Conservation (phyloP, 2,329 filamentous ascomycete species). For the Penicillium expansum region DNA sequence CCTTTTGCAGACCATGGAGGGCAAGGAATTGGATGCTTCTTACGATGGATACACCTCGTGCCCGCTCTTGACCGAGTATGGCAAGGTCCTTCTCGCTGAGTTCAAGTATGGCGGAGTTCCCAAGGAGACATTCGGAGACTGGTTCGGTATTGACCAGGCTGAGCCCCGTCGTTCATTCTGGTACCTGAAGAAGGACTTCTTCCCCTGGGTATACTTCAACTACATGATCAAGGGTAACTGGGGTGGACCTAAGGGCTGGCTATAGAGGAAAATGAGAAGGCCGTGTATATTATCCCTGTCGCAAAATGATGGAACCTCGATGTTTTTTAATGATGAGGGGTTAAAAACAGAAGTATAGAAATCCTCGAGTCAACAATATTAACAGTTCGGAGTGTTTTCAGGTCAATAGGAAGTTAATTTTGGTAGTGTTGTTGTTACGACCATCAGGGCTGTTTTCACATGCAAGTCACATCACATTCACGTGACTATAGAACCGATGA, state of each 20-base stretch:
- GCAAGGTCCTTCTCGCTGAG: constrained; percentile 62
- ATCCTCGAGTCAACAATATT: not conserved
- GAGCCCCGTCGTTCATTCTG: constrained; percentile 58
- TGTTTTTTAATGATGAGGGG: not conserved
- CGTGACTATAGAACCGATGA: not conserved
- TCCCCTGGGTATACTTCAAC: constrained; percentile 64
- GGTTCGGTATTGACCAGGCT: constrained; percentile 58
- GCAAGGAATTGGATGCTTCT: constrained; percentile 43
- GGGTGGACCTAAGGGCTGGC: constrained; percentile 59
- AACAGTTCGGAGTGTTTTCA: not conserved
- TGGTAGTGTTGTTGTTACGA: too few species aligned
- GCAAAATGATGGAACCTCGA: not conserved
- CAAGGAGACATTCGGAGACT: constrained; percentile 60
- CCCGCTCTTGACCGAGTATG: constrained; percentile 56
- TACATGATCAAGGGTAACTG: constrained; percentile 62
- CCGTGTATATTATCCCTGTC: constrained; percentile 1
- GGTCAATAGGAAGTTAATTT: not conserved
- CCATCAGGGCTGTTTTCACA: not conserved
- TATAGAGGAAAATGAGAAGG: not conserved
- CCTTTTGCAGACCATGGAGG: constrained; percentile 47
- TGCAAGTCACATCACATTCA: not conserved
- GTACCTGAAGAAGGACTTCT: constrained; percentile 65
- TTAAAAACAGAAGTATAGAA: not conserved
- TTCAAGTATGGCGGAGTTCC: constrained; percentile 64
- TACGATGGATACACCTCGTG: constrained; percentile 60